Evolutionary conservation across 1,139 yeast species (phyloP).

Genomic region (Groenewaldozyma auringiensis): DNA sequence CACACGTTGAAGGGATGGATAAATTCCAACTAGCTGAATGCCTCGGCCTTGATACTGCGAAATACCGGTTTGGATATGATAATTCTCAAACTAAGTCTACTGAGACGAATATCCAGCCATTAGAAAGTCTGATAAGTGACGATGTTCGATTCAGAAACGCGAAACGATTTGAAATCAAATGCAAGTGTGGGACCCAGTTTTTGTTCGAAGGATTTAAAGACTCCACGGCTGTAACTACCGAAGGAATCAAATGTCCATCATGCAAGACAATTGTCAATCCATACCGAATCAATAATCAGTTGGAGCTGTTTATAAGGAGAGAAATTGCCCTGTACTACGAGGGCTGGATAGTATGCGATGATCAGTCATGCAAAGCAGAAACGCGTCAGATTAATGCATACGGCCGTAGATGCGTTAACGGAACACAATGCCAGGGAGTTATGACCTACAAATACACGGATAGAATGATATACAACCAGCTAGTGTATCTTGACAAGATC

Average conservation of each 20-base stretch:
- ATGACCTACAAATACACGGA: constrained; percentile 75
- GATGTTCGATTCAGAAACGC: constrained; percentile 71
- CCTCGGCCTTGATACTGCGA: constrained; percentile 68
- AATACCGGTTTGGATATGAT: constrained; percentile 37
- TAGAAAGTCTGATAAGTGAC: constrained; percentile 78
- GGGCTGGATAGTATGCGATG: constrained; percentile 82
- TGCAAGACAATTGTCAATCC: constrained; percentile 50
- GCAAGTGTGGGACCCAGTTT: constrained; percentile 58
- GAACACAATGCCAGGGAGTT: constrained; percentile 73
- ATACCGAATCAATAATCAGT: constrained; percentile 56
- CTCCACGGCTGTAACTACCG: constrained; percentile 7
- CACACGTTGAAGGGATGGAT: constrained; percentile 82
- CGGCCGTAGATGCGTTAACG: constrained; percentile 76
- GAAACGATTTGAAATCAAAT: constrained; percentile 46
- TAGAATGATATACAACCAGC: constrained; percentile 76
- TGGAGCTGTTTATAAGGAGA: constrained; percentile 61
- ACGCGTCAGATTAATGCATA: constrained; percentile 87
- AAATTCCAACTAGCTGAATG: constrained; percentile 66
- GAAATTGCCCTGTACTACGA: constrained; percentile 74
- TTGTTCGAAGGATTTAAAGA: constrained; percentile 57
- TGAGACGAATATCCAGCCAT: constrained; percentile 51
- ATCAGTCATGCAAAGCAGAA: constrained; percentile 66
- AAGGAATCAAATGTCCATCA: constrained; percentile 44
- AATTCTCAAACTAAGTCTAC: constrained; percentile 26
- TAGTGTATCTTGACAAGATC: constrained; percentile 66